Evolutionary conservation across 495 filamentous ascomycete genomes (phyloP), one percentile per base, ranked within the genome.

Genomic region (Aspergillus taichungensis): DNA sequence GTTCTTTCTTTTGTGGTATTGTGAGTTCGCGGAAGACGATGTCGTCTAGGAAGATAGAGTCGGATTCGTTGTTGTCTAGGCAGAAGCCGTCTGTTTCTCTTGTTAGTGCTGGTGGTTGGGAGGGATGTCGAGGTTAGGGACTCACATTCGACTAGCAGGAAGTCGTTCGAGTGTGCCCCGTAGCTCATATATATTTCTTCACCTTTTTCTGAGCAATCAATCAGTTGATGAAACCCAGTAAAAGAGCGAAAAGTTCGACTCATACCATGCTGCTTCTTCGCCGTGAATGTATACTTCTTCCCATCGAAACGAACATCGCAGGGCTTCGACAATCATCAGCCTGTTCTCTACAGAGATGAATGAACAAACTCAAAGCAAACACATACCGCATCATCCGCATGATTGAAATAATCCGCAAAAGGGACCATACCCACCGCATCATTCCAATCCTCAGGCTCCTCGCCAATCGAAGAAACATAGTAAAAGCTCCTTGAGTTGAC

Each of bases 331-430:
- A 40, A 12, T 30, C 3, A 11, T 1, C 18, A 12, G 6, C 8
- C 9, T 44, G 28, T 2, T 24, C 18, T 24, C 4, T 4, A 24
- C 18, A 24, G 4, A 1, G 4, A 24, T 24, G 4, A 24, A 24
- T 4, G 4, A 24, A 24, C 1, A 24, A 1, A 24, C 18, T 4
- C 18, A 24, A 40, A 14, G 37, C 10, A 12, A 30, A 8, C 12
- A 57, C 55, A 45, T 6, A 62, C 61, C 40, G 56, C 52, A 34
- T 61, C 62, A 46, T 80, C 76, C 3, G 62, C 60, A 59, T 89
- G 87, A 57, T 94, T 91, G 64, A 91, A 85, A 42, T 87, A 79
- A 61, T 94, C 87, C 5, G 84, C 78, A 43, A 88, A 85, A 8
- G 87, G 87, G 54, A 83, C 81, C 47, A 94, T 63, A 0, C 75